These are phyloP conservation scores for Rhodofomes roseus DNA, from an alignment of 1,284 basidiomycete genomes.

Conservation along the genomic window DNA sequence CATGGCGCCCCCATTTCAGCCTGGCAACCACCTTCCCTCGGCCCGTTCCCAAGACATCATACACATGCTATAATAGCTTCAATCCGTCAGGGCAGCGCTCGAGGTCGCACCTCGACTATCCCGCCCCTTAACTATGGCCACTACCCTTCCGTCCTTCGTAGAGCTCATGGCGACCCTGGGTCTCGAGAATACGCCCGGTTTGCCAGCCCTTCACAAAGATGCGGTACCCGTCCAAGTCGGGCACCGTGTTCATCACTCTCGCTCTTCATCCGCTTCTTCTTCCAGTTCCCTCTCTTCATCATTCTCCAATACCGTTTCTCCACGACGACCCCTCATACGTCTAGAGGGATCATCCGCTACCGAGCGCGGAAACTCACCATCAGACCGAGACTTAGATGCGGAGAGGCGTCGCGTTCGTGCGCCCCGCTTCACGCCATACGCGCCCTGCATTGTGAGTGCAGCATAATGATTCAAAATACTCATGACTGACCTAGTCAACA, in stretches of 20 bases:
- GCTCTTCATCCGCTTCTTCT: conserved; percentile 37
- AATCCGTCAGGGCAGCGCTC: conserved; percentile 26
- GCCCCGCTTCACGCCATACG: conserved; percentile 63
- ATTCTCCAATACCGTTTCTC: conserved; percentile 24
- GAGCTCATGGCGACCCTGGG: conserved; percentile 80
- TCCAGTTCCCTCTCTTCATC: conserved; percentile 29
- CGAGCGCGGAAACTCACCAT: neutral
- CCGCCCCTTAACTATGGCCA: conserved; percentile 40
- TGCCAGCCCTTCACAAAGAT: conserved; percentile 26
- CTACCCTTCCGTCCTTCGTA: conserved; percentile 74
- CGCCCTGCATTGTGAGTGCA: conserved; percentile 47
- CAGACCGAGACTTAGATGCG: conserved; percentile 19
- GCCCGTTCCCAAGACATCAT: conserved; percentile 27
- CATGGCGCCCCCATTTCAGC: conserved; percentile 13
- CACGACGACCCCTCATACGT: conserved; percentile 19
- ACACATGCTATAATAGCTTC: conserved; percentile 24
- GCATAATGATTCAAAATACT: neutral
- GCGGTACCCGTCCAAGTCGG: conserved; percentile 7
- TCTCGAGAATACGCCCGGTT: conserved; percentile 41
- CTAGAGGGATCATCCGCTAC: conserved; percentile 11
- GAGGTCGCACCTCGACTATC: conserved; percentile 23
- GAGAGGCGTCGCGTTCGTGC: conserved; percentile 26
- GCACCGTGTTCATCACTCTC: conserved; percentile 20
- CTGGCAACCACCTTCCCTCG: conserved; percentile 29
- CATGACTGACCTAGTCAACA: conserved; percentile 3